These are phyloP conservation scores for Bacterosira constricta DNA, from an alignment of 108 stramenopile species.

Conservation along the genomic window DNA sequence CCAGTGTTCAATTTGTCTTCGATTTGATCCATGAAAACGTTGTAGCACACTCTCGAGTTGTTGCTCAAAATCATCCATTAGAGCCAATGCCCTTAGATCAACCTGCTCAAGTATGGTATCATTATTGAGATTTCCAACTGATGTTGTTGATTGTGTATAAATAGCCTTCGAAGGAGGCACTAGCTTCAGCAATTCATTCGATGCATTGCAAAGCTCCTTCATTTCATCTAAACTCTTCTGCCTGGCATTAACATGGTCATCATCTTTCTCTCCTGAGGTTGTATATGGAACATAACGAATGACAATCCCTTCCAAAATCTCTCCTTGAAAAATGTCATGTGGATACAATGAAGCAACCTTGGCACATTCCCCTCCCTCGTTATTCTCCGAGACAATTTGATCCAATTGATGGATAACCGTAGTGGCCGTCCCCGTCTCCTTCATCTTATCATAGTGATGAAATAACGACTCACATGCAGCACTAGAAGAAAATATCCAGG, in stretches of 20 bases:
- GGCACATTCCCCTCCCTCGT: constrained; percentile 8
- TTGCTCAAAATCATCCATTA: constrained; percentile 16
- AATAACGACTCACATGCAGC: constrained; percentile 54
- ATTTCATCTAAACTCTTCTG: constrained; percentile 26
- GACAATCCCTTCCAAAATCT: constrained; percentile 82
- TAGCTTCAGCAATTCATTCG: constrained; percentile 40
- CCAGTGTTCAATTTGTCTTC: constrained; percentile 4
- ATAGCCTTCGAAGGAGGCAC: constrained; percentile 20
- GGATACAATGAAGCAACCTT: constrained; percentile 65
- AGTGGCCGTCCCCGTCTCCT: constrained; percentile 72
- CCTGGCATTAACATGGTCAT: neutral
- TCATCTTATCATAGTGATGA: constrained; percentile 58
- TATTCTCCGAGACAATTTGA: constrained; percentile 31
- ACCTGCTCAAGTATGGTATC: neutral
- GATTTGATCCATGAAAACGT: constrained; percentile 20
- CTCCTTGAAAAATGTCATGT: constrained; percentile 72
- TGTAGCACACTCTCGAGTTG: constrained; percentile 19
- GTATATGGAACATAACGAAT: constrained; percentile 68
- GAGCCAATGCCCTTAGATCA: constrained; percentile 7
- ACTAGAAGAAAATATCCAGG: constrained; percentile 63
- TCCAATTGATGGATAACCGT: constrained; percentile 53
- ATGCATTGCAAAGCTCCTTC: constrained; percentile 26
- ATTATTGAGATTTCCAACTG: neutral
- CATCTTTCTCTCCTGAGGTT: neutral
- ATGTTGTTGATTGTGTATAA: neutral